Evolutionary conservation across 495 filamentous ascomycete genomes (phyloP), one percentile per base, ranked within the genome.

Genomic region (Xylaria palmicola): DNA sequence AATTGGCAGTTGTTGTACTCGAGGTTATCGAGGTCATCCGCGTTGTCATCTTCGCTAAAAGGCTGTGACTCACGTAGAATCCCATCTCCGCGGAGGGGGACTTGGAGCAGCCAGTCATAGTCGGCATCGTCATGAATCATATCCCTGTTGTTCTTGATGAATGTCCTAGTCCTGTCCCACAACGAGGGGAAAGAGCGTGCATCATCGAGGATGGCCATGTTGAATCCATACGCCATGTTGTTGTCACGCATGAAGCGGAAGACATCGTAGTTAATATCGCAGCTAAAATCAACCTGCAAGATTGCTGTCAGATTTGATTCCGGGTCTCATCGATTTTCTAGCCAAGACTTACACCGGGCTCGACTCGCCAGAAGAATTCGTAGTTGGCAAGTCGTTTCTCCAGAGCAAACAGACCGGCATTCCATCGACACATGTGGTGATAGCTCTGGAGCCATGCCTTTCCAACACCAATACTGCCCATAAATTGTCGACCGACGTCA

Each of bases 331-430:
- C 4, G 26, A 17, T 22, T 12, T 27, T 15, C 13, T 17, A 9
- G 2, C 24, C 26, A 59, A 64, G 62, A 72, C 72, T 70, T 67
- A 72, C 77, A 51, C 74, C 73, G 58, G 88, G 88, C 72, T 90
- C 87, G 13, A 90, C 85, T 32, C 86, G 84, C 89, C 88, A 91
- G 73, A 90, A 90, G 78, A 81, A 90, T 59, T 90, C 86, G 60
- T 86, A 91, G 60, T 85, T 74, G 41, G 79, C 68, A 72, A 91
- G 80, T 41, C 88, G 69, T 15, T 81, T 74, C 65, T 92, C 89
- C 29, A 81, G 82, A 71, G 90, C 90, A 71, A 92, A 91, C 69
- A 90, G 86, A 1, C 88, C 88, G 22, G 86, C 88, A 64, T 91
- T 87, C 66, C 86, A 91, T 22, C 88, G 87, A 65, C 86, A 90